Evolutionary conservation across 345 rosid genomes (phyloP), one percentile per base, ranked within the genome.

Genomic region (Kernera saxatilis): DNA sequence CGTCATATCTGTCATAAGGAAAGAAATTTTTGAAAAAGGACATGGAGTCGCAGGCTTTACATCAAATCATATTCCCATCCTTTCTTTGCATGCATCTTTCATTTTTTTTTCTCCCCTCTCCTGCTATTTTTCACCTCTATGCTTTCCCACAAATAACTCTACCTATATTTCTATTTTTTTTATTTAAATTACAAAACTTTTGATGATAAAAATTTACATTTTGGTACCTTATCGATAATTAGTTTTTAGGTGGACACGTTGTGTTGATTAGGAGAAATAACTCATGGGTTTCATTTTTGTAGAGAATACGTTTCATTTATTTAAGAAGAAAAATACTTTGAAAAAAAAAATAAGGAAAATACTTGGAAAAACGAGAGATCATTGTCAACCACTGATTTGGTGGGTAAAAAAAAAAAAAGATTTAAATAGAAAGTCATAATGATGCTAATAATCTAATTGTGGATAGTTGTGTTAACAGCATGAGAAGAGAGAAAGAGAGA

Each of bases 11-110:
- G 69, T 45, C 56, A 41, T 15, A 67, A 58, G 45, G 67, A 49
- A 74, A 67, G 3, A 36, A 23, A 29, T 26, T 17, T n/a, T n/a
- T n/a, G n/a, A 49, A 51, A 56, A 37, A 48, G 23, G 22, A 1
- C 3, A 37, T 22, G 22, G 64, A 45, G 64, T 41, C 36, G 23
- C 64, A 73, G 72, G 77, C 77, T 73, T 73, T 73, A 73, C 77
- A 73, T 73, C 77, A 73, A 73, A 73, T 73, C 77, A 73, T 66
- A 67, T 40, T 74, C 73, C 72, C 78, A 67, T 74, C 67, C 36
- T 39, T 33, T 49, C 45, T 37, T 73, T 66, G 67, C 72, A 73
- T 73, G 72, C 77, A 73, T 49, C 61, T 66, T 73, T 73, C 77
- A 49, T 35, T 9, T 46, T 53, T 58, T 41, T 5, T 4, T 17